Evolutionary conservation across 2,329 filamentous ascomycete species (phyloP).

Genomic region (Aspergillus pseudonomiae): DNA sequence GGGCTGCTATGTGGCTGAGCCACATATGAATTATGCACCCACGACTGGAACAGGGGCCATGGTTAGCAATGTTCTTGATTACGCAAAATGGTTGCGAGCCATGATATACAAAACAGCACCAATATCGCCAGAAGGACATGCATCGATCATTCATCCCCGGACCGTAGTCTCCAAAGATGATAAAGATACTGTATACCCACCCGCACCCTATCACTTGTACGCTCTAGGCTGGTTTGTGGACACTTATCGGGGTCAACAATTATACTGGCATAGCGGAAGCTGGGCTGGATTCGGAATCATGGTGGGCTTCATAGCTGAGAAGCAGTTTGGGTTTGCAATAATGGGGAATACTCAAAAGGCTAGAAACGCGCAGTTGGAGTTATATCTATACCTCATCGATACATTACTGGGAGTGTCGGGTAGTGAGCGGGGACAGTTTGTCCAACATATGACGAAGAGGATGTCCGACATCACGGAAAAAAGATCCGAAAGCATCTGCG

Average conservation of each 20-base stretch:
- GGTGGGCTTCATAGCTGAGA: slow-evolving; percentile 27
- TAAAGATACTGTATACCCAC: slow-evolving; percentile 13
- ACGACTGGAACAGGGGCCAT: slow-evolving; percentile 26
- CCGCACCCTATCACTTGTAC: slow-evolving; percentile 21
- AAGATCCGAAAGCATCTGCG: not conserved
- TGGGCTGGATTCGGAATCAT: slow-evolving; percentile 26
- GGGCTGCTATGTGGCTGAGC: slow-evolving; percentile 17
- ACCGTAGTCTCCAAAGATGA: slow-evolving; percentile 9
- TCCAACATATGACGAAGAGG: slow-evolving; percentile 5
- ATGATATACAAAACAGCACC: slow-evolving; percentile 23
- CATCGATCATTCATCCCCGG: slow-evolving; percentile 19
- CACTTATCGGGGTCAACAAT: slow-evolving; percentile 23
- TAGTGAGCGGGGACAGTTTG: slow-evolving; percentile 12
- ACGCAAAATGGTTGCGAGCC: slow-evolving; percentile 28
- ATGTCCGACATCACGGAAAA: not conserved
- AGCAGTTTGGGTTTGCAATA: slow-evolving; percentile 26
- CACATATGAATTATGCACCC: slow-evolving; percentile 20
- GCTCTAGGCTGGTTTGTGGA: slow-evolving; percentile 28
- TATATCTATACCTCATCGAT: slow-evolving; percentile 21
- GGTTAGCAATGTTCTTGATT: slow-evolving; percentile 31
- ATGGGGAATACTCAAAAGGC: slow-evolving; percentile 26
- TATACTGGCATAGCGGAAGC: slow-evolving; percentile 27
- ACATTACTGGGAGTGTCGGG: slow-evolving; percentile 14
- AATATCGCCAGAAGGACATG: slow-evolving; percentile 20
- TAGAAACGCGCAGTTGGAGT: slow-evolving; percentile 12